Conservation (phyloP, 2,329 filamentous ascomycete species). For the Epichloe baconii region DNA sequence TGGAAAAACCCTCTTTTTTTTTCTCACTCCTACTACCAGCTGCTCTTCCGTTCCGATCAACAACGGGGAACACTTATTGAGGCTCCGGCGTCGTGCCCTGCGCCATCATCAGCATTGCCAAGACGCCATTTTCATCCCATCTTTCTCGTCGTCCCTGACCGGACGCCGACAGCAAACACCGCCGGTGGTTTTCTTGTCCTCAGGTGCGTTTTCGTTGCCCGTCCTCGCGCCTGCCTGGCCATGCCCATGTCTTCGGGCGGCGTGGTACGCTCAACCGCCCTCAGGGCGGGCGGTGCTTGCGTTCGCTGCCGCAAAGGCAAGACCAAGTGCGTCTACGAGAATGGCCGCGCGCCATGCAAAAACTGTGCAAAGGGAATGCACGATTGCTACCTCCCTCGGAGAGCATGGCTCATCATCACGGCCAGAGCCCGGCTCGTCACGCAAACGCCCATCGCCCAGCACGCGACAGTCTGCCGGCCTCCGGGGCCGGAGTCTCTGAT, state of each 20-base stretch:
- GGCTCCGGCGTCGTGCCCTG: conserved; percentile 2
- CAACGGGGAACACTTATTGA: conserved; percentile 2
- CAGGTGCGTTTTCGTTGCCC: neutral
- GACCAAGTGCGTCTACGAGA: conserved; percentile 51
- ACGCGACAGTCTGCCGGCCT: conserved; percentile 41
- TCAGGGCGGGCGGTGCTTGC: conserved; percentile 47
- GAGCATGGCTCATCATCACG: conserved; percentile 45
- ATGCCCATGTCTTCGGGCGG: conserved; percentile 30
- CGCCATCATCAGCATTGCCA: conserved; percentile 4
- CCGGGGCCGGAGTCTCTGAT: conserved; percentile 33
- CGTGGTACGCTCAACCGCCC: conserved; percentile 43
- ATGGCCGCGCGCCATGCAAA: conserved; percentile 47
- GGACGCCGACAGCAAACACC: conserved; percentile 1
- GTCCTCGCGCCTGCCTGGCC: neutral
- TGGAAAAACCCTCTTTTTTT: neutral
- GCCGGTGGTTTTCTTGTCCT: neutral
- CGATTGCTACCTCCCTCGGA: conserved; percentile 49
- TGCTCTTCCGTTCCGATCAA: conserved; percentile 3
- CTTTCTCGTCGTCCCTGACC: neutral
- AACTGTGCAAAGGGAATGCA: conserved; percentile 53
- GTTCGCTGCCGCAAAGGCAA: conserved; percentile 52
- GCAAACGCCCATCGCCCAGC: conserved; percentile 34
- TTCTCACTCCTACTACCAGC: neutral
- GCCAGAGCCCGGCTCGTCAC: conserved; percentile 42
- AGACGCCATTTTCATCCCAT: neutral